Base-by-base conservation (phyloP, 495 filamentous ascomycete species). In the Talaromyces trachyspermus region DNA sequence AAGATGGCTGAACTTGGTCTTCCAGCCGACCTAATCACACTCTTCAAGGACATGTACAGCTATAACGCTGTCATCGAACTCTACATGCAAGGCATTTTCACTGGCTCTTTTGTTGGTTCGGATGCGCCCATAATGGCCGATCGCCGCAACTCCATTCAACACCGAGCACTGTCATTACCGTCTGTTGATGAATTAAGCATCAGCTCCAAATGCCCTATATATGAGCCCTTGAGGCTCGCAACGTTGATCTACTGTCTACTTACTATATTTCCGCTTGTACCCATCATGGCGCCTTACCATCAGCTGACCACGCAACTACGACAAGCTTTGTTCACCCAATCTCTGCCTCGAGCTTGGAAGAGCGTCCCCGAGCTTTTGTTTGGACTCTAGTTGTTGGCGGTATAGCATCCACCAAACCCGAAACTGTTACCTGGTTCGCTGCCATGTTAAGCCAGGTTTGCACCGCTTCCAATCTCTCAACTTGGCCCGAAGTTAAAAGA, bases 31-130 rank as follows among this genome's bases (percentile, higher is more conserved):
- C 23, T 46, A 6, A 15, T 46, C 18, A 26, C 4, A 11, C 44
- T 46, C 18, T 46, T 46, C 20, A 24, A 35, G 11, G 44, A 46
- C 37, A 46, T 46, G 27, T 46, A 46, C 14, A 46, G 27, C 30
- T 46, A 46, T 19, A 46, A 46, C 44, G 44, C 44, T 32, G 44
- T 46, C 20, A 33, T 46, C 18, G 44, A 46, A 11, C 26, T 46
- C 17, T 46, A 46, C n/a, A 46, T 37, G 17, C 44, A 46, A 26
- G 44, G 44, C 18, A 46, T 46, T 25, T 46, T 46, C 25, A 18
- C 44, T 24, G 44, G 44, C 3, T 35, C 44, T 15, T 46, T 46
- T 37, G 44, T n/a, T 7, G 32, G 44, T 12, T 46, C 30, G 8
- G 44, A 46, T 26, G 44, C 44, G 15, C 44, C 44, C 17, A 33